Evolutionary conservation across 306 rosid genomes (phyloP), one percentile per base, ranked within the genome.

Genomic region (Vachellia pachyceras): DNA sequence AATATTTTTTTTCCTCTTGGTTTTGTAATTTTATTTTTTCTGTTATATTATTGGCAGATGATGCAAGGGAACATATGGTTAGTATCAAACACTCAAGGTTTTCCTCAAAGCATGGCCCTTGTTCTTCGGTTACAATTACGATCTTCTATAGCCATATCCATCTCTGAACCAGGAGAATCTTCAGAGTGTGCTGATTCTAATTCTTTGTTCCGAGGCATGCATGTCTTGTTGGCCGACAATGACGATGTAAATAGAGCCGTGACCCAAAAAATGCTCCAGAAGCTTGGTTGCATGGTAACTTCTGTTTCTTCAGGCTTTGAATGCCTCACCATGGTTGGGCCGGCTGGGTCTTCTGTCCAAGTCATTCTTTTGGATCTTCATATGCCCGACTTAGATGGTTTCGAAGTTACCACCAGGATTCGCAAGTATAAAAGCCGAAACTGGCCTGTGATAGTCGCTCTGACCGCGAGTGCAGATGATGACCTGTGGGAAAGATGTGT

Each of bases 51-150:
- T 82, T 84, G 84, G 85, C 94, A 96, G 99, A 68, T 92, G 90
- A 96, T 96, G 99, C 99, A 92, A 90, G 99, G 99, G 75, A 96
- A 92, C 83, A 90, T 96, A 81, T 84, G 97, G 94, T 88, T 87
- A 64, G 83, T 88, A 15, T 96, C 97, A 12, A 86, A 88, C 69
- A 66, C 90, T 77, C 94, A 90, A 80, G 99, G 99, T 77, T 81
- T 67, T 84, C 85, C 94, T 41, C 98, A 91, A 85, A 89, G 92
- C 88, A 96, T 96, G 98, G 88, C 94, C 33, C 97, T 96, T 20
- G 87, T 90, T 84, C 94, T 93, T 49, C 91, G 91, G 77, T 94
- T 96, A 83, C 98, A 96, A 80, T 76, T 89, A 39, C 90, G 95
- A 36, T 85, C 90, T 0, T 93, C 99, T 68, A 85, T 94, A 75